Conservation (phyloP, 1,284 basidiomycete species). For the Singerocomus rubriflavus region DNA sequence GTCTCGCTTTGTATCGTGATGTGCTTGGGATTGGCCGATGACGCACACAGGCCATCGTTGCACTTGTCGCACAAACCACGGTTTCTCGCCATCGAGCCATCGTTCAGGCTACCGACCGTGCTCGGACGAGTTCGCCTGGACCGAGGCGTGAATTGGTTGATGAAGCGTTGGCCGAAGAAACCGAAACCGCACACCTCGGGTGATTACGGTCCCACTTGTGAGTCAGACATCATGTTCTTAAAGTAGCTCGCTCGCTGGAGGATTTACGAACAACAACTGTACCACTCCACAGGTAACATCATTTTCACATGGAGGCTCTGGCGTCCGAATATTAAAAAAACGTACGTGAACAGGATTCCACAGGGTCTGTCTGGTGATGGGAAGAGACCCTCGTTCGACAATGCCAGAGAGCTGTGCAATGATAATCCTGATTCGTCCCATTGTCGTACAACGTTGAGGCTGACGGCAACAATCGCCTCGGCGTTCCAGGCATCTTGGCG, state of each 20-base stretch:
- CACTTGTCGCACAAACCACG: constrained; percentile 29
- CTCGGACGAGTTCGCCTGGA: constrained; percentile 8
- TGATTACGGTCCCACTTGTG: not conserved
- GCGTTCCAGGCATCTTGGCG: not conserved
- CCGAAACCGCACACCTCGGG: not conserved
- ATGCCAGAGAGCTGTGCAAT: too few species aligned
- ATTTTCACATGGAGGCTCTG: too few species aligned
- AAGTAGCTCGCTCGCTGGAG: not conserved
- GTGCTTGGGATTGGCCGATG: not conserved
- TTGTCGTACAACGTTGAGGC: not conserved
- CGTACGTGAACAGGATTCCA: too few species aligned
- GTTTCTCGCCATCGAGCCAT: constrained; percentile 23
- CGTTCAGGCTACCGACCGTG: not conserved
- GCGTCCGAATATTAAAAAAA: too few species aligned
- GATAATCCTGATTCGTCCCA: too few species aligned
- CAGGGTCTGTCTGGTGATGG: too few species aligned
- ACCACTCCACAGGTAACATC: too few species aligned
- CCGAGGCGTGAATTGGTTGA: constrained; percentile 12
- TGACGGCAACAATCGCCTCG: not conserved
- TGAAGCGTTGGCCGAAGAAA: constrained; percentile 22
- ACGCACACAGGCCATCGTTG: constrained; percentile 21
- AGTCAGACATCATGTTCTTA: not conserved
- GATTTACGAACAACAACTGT: not conserved
- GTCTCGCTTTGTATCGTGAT: constrained; percentile 16
- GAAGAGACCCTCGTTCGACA: too few species aligned